phyloP scores from a whole-genome alignment of 208 protist genomes.

The Trypanosoma mega region DNA sequence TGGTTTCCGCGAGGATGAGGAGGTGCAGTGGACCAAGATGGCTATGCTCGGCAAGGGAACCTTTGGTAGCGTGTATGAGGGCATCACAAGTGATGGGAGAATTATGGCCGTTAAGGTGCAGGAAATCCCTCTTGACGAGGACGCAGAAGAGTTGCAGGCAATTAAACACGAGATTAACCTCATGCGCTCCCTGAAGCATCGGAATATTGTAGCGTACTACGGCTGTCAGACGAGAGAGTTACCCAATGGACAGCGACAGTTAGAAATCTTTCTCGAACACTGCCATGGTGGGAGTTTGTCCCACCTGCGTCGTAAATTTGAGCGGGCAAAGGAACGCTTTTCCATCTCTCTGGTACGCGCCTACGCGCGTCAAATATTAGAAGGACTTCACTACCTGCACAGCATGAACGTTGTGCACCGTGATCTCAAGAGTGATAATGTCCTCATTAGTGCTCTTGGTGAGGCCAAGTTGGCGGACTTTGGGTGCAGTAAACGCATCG shows the following conservation, averaged over 20 bases:
- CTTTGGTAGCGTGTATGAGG: conserved; percentile 90
- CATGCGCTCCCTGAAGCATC: conserved; percentile 80
- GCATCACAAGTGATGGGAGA: conserved; percentile 81
- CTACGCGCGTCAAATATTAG: conserved; percentile 89
- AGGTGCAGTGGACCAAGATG: conserved; percentile 76
- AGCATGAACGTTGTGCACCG: conserved; percentile 73
- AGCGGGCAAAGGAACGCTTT: conserved; percentile 67
- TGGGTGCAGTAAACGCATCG: conserved; percentile 90
- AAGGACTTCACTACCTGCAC: conserved; percentile 88
- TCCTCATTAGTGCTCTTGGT: conserved; percentile 84
- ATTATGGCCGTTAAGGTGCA: conserved; percentile 89
- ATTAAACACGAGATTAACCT: conserved; percentile 85
- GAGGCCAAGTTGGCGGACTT: conserved; percentile 95
- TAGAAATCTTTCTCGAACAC: conserved; percentile 91
- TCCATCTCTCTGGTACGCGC: conserved; percentile 69
- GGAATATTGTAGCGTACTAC: conserved; percentile 90
- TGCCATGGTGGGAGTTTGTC: conserved; percentile 81
- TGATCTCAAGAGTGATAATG: conserved; percentile 93
- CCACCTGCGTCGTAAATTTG: conserved; percentile 62
- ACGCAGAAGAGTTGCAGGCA: conserved; percentile 49
- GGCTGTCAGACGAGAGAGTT: conserved; percentile 72
- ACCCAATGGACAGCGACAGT: conserved; percentile 42
- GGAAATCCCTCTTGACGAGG: conserved; percentile 68
- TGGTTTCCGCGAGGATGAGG: conserved; percentile 36
- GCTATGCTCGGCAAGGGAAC: conserved; percentile 80